Evolutionary conservation across 2,329 filamentous ascomycete genomes (phyloP).

Genomic region (Atkinsonella hypoxylon): DNA sequence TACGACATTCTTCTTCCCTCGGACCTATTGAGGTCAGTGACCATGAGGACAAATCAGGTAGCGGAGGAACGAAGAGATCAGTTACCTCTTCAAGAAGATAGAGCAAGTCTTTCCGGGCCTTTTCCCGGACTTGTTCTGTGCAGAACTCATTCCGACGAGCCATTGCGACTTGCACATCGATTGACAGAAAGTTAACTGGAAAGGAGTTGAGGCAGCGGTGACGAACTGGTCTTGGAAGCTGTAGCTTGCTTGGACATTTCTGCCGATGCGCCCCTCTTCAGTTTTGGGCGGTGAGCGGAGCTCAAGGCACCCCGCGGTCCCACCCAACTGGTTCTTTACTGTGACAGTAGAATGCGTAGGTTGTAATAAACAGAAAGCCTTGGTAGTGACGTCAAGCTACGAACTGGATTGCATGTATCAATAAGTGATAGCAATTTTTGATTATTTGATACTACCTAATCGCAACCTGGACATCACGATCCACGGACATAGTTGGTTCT

Average conservation of each 20-base stretch:
- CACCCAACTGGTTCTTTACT: no score
- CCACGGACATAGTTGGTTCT: no score
- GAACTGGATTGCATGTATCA: no score
- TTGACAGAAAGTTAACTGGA: background rate
- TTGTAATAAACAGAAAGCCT: no score
- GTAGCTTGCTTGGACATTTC: background rate
- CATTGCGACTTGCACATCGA: constrained; percentile 42
- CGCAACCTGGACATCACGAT: no score
- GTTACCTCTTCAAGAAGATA: constrained; percentile 90
- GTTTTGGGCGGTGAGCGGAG: constrained; percentile 5
- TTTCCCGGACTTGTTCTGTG: constrained; percentile 64
- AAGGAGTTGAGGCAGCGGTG: constrained; percentile 5
- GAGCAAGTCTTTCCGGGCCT: constrained; percentile 78
- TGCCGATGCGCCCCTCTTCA: background rate
- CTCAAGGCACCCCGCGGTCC: background rate
- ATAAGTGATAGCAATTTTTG: no score
- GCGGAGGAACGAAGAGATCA: constrained; percentile 24
- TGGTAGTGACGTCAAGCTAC: no score
- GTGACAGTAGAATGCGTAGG: background rate
- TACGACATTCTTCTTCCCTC: constrained; percentile 96
- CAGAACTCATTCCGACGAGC: constrained; percentile 60
- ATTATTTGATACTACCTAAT: no score
- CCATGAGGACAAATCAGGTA: constrained; percentile 8
- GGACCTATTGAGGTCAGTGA: constrained; percentile 49
- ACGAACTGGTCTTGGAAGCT: background rate